Evolutionary conservation across 2,329 filamentous ascomycete genomes (phyloP), one percentile per base, ranked within the genome.

Genomic region (Pyrenophora tritici-repentis): DNA sequence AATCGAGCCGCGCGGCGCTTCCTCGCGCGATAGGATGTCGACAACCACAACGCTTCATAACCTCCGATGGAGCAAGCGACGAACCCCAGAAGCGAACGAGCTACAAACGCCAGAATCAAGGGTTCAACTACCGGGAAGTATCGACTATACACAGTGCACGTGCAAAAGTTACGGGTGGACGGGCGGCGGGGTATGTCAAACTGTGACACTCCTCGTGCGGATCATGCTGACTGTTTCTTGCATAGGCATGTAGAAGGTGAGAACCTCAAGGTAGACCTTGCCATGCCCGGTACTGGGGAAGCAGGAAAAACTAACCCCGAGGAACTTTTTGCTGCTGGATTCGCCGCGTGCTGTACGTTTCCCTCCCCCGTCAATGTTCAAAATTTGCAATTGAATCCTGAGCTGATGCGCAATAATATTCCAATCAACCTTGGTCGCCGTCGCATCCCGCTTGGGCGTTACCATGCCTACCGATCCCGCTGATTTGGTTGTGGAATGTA

Each of bases 291-390:
- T 67, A 34, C 80, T 75, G 66, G 72, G 61, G 61, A 63, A 17
- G 37, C 42, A 1, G 57, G 74, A 49, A 79, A 78, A 77, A 78
- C 77, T 6, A 74, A 65, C 18, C 62, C 62, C 0, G 77, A 79
- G 62, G 77, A 79, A 55, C 72, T 80, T 2, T 79, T 79, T 52
- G 76, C 77, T 1, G 77, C 77, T 0, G 77, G 76, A 17, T 79
- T 78, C 52, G 78, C 76, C 20, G 76, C 77, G 7, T 79, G 77
- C 56, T 79, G 43, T 46, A 26, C 6, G 43, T 39, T 10, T 36
- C 14, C 3, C 5, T 24, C 8, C 22, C 7, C 22, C 22, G 6
- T 24, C 22, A 4, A 6, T 9, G 18, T 20, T 5, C 18, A 20
- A 20, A 3, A 20, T 24, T 24, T 4, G 8, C 20, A 7, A 9